phyloP scores from a whole-genome alignment of 1,284 basidiomycete species.

The Boletus smithii region DNA sequence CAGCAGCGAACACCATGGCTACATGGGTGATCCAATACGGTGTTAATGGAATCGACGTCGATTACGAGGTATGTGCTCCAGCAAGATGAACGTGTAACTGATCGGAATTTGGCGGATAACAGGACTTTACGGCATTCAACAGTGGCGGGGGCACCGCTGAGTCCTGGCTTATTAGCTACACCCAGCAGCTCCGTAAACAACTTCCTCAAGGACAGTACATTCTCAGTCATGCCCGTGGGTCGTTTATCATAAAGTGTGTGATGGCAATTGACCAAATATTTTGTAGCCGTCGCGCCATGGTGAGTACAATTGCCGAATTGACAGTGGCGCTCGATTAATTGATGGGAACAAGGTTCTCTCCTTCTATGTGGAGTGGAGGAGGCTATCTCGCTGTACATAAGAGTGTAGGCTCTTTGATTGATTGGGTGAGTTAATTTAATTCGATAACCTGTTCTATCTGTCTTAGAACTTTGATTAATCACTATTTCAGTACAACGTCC shows the following conservation, averaged over 20 bases:
- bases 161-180: slow-evolving; percentile 45
- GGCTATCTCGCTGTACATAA: slow-evolving; percentile 53
- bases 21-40: slow-evolving; percentile 48
- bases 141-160: slow-evolving; percentile 38
- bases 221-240: slow-evolving; percentile 40
- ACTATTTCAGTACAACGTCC: slow-evolving; percentile 41
- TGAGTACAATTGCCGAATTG: slow-evolving; percentile 5
- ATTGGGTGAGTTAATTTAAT: slow-evolving; percentile 39
- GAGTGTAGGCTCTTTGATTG: slow-evolving; percentile 54
- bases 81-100: not conserved
- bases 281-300: slow-evolving; percentile 31
- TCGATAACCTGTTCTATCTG: not conserved
- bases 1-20: slow-evolving; percentile 46
- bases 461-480: too few relatives aligned
- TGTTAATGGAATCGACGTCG: slow-evolving; percentile 56
- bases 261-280: slow-evolving; percentile 6
- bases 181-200: slow-evolving; percentile 35
- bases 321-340: not conserved
- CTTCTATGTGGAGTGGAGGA: slow-evolving; percentile 36
- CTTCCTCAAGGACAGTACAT: slow-evolving; percentile 40
- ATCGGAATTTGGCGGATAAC: not conserved
- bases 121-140: slow-evolving; percentile 51
- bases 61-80: slow-evolving; percentile 44
- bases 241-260: not conserved
- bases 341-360: slow-evolving; percentile 25